Evolutionary conservation across 257 asterid species (phyloP).

Genomic region (Verbena officinalis): DNA sequence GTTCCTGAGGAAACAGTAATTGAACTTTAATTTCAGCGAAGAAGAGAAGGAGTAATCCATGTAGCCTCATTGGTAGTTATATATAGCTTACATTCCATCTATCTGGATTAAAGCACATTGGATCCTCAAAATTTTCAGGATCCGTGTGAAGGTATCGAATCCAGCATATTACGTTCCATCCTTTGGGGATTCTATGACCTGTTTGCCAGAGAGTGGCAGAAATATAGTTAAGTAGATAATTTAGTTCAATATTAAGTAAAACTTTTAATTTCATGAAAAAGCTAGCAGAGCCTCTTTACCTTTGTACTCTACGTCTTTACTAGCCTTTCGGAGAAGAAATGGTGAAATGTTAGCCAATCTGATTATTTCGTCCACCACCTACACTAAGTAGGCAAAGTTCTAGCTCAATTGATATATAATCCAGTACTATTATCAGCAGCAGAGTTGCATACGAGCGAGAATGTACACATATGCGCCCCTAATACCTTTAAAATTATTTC

Average conservation of each 20-base stretch:
- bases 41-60: no score
- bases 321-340: slow-evolving; percentile 46
- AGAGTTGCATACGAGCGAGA: no score
- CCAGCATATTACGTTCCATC: slow-evolving; percentile 65
- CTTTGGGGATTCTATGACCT: slow-evolving; percentile 65
- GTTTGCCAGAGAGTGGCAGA: slow-evolving; percentile 4
- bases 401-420: no score
- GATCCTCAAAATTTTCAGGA: slow-evolving; percentile 62
- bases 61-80: not conserved
- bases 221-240: no score
- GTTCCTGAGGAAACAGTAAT: slow-evolving; percentile 34
- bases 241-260: no score
- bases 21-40: not conserved
- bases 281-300: slow-evolving; percentile 29
- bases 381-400: not conserved
- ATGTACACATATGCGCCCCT: no score
- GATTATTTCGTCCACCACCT: slow-evolving; percentile 66
- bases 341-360: slow-evolving; percentile 56
- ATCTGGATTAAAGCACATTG: slow-evolving; percentile 59
- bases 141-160: slow-evolving; percentile 53
- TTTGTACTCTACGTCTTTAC: slow-evolving; percentile 50
- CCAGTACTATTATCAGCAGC: no score
- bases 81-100: slow-evolving; percentile 58
- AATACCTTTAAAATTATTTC: no score
- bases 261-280: not conserved